Evolutionary conservation across 768 basidiomycete genomes (phyloP), one percentile per base, ranked within the genome.

Genomic region (Cystofilobasidium macerans): DNA sequence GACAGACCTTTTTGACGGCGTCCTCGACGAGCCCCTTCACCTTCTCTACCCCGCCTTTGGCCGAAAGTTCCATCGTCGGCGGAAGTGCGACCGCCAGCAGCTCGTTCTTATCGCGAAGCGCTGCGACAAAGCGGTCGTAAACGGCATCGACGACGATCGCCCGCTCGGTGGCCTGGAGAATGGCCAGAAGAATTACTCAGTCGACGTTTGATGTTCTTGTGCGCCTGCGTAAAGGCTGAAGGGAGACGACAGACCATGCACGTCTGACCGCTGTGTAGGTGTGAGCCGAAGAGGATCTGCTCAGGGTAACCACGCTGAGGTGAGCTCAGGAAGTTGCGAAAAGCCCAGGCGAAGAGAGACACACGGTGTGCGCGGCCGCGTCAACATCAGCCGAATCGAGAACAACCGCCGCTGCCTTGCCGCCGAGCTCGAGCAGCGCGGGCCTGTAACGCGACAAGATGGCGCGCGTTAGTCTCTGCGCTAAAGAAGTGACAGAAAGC

Each of bases 361-460:
- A 47, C 30, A 73, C 74, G 57, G 75, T 72, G 68, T 80, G 80
- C 0, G 84, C 82, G 0, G 84, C 84, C 47, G 81, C 76, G 13
- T 76, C 71, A 30, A 84, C 69, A 70, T 84, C 78, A 0, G 84
- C 84, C 61, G 83, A 81, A 12, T 73, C 73, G 13, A 77, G 69
- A 9, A 79, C 76, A 48, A 78, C 73, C 4, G 76, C 74, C 1
- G 76, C 72, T 0, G 76, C 74, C 70, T 78, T 78, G 9, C 78
- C 78, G 13, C 77, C 77, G 28, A 77, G 69, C 42, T 77, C 76
- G 30, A 66, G 65, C 1, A 66, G 36, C n/a, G 48, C 65, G 2
- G 65, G 65, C 30, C 65, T 66, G 43, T 3, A 20, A 33, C 20
- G 8, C n/a, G 30, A 1, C 2, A 13, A 11, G 30, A 33, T 4